Conservation (phyloP, 2,329 filamentous ascomycete species). For the Apiospora hydei region DNA sequence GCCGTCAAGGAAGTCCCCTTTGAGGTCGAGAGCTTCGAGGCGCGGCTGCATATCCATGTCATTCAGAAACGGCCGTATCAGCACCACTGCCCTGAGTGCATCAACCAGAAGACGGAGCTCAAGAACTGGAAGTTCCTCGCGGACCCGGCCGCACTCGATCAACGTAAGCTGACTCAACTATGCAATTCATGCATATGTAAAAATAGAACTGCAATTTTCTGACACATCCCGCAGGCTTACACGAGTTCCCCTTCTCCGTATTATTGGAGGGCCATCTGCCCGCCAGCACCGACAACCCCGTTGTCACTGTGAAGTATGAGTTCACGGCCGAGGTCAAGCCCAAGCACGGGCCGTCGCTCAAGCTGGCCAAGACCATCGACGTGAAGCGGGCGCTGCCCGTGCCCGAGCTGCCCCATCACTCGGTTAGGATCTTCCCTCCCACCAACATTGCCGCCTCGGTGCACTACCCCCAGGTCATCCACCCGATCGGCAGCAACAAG, state of each 20-base stretch:
- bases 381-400: slow-evolving; percentile 80
- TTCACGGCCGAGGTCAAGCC: slow-evolving; percentile 73
- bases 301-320: slow-evolving; percentile 80
- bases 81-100: slow-evolving; percentile 80
- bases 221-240: slow-evolving; percentile 58
- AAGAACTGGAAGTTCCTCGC: slow-evolving; percentile 81
- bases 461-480: slow-evolving; percentile 81
- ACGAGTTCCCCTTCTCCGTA: slow-evolving; percentile 89
- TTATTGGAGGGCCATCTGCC: slow-evolving; percentile 87
- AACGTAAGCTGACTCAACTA: slow-evolving; percentile 48
- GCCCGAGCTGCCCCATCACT: slow-evolving; percentile 83
- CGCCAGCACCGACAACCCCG: slow-evolving; percentile 76
- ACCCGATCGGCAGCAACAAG: slow-evolving; percentile 84
- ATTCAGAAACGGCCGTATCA: slow-evolving; percentile 84
- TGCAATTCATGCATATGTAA: too few species aligned
- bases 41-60: slow-evolving; percentile 73
- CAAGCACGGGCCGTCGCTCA: slow-evolving; percentile 64
- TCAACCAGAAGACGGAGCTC: slow-evolving; percentile 74
- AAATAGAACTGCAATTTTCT: slow-evolving; percentile 28
- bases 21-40: slow-evolving; percentile 75
- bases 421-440: slow-evolving; percentile 92
- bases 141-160: slow-evolving; percentile 55
- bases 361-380: slow-evolving; percentile 71
- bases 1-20: slow-evolving; percentile 71
- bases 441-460: slow-evolving; percentile 91